Conservation (phyloP, 2,329 filamentous ascomycete species). For the Pochonia chlamydosporia region DNA sequence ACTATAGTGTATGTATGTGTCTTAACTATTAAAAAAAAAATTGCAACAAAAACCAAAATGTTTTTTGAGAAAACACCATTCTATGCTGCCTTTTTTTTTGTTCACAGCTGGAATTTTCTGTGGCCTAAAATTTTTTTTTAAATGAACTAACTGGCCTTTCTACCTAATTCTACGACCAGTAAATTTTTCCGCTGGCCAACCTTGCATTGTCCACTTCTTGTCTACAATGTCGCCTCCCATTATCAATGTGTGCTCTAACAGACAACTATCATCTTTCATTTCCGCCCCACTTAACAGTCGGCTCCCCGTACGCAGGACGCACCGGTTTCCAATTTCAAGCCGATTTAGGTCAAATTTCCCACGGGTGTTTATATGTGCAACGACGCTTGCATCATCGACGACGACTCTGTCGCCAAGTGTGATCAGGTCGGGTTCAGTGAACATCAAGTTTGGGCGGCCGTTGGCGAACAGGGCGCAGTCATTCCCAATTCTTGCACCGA, state of each 20-base stretch:
- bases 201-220: constrained; percentile 43
- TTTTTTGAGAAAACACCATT: no score
- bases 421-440: constrained; percentile 53
- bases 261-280: constrained; percentile 46
- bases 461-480: constrained; percentile 51
- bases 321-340: constrained; percentile 43
- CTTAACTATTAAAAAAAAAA: no score
- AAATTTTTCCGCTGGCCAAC: constrained; percentile 39
- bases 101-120: no score
- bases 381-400: constrained; percentile 50
- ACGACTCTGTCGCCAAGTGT: constrained; percentile 45
- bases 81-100: no score
- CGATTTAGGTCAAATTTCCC: constrained; percentile 51
- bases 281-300: constrained; percentile 45
- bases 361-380: constrained; percentile 50
- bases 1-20: no score
- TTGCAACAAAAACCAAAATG: no score
- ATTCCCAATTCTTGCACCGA: constrained; percentile 47
- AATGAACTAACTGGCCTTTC: no score
- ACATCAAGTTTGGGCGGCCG: constrained; percentile 44
- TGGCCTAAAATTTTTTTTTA: no score
- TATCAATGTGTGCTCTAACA: constrained; percentile 52
- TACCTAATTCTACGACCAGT: constrained; percentile 2
- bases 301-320: constrained; percentile 45
- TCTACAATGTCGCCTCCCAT: constrained; percentile 52